Evolutionary conservation across 1,284 basidiomycete species (phyloP), one percentile per base, ranked within the genome.

Genomic region (Megacollybia platyphylla): DNA sequence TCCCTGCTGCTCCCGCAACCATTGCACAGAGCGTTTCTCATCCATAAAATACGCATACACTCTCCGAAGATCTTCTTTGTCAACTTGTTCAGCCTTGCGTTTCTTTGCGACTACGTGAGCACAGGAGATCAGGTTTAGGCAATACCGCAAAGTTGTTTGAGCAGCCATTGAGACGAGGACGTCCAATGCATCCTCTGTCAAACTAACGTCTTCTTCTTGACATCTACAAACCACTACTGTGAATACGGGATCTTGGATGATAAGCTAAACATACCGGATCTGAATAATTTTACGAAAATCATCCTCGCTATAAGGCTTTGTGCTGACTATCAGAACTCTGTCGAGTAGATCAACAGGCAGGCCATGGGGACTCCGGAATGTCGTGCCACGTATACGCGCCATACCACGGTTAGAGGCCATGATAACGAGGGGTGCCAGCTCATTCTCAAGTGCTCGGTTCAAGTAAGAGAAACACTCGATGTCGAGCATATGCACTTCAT

Each of bases 391-490:
- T 61, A 98, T 96, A 41, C 88, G 77, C 6, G 92, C 81, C 73
- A 93, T 90, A 9, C 94, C 94, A 13, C 94, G 76, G 62, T 98
- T 98, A 34, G 88, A 92, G 1, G 94, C 94, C 93, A 98, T 97
- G 57, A 98, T 91, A 35, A 98, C 94, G 41, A 98, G 69, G 0
- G 94, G 94, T 1, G 93, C 83, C 3, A 97, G 71, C 51, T 96
- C 93, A 49, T 83, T 84, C 59, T 98, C 94, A 39, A 98, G 71
- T 4, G 94, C 94, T 36, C 94, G 79, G 62, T 98, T 98, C 48
- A 98, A 70, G 74, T 94, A 98, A 6, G 92, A 96, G 71, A 97
- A 97, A 60, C 94, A 98, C 62, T 98, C 94, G 50, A 98, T 96
- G 61, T 98, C 94, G 49, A 98, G 81, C 94, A 98, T 98, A 70